These are phyloP conservation scores for Phytophthora brassicae DNA, from an alignment of 352 stramenopile species.

Conservation along the genomic window DNA sequence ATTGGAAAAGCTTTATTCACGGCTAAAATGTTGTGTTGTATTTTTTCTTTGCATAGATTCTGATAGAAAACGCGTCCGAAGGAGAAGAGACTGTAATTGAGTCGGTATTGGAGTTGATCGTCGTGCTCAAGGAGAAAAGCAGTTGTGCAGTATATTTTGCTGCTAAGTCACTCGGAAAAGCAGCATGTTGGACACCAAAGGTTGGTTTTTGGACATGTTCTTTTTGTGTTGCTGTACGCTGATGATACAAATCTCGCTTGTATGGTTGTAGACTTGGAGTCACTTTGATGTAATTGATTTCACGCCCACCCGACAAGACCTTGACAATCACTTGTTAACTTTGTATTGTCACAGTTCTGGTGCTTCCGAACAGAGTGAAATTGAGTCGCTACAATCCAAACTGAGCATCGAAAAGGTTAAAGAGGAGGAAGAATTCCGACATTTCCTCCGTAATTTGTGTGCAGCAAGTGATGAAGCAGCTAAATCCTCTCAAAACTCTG, in stretches of 20 bases:
- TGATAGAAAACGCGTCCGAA: conserved; percentile 51
- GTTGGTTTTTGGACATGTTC: conserved; percentile 22
- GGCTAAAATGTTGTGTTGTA: no score
- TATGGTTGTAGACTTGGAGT: conserved; percentile 43
- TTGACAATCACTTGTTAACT: conserved; percentile 42
- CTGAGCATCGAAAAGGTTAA: conserved; percentile 20
- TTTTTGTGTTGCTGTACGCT: not conserved
- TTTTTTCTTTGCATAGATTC: conserved; percentile 30
- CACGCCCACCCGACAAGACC: conserved; percentile 34
- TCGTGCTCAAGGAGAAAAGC: conserved; percentile 41
- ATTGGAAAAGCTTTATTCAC: no score
- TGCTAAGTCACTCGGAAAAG: conserved; percentile 34
- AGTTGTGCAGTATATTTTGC: conserved; percentile 48
- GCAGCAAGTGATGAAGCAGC: conserved; percentile 18
- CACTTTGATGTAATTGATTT: conserved; percentile 52
- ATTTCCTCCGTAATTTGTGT: conserved; percentile 22
- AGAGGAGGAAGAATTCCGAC: conserved; percentile 21
- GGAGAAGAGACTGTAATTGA: conserved; percentile 42
- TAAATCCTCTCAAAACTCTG: conserved; percentile 7
- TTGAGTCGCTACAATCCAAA: conserved; percentile 16
- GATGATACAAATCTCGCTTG: not conserved
- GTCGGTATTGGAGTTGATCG: conserved; percentile 40
- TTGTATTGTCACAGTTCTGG: conserved; percentile 25
- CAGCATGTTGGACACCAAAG: conserved; percentile 48
- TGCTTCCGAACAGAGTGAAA: conserved; percentile 11